These are phyloP conservation scores for Nemania sp. DNA, from an alignment of 2,329 filamentous ascomycete genomes.

Conservation along the genomic window DNA sequence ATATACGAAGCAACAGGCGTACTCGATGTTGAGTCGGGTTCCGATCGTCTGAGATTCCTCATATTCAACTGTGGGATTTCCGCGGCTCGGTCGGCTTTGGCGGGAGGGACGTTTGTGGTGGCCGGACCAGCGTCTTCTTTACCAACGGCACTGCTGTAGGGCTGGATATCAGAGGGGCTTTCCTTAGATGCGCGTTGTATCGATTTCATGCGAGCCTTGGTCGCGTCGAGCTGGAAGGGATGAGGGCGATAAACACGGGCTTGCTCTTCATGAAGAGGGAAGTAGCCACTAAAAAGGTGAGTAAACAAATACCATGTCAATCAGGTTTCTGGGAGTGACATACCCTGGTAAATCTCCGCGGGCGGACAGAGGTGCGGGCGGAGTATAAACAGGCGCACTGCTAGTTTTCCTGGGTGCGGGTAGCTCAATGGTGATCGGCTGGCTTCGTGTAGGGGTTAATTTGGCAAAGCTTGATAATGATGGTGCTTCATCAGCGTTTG, in stretches of 20 bases:
- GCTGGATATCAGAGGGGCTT: conserved; percentile 28
- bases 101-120: conserved; percentile 25
- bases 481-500: conserved; percentile 32
- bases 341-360: conserved; percentile 64
- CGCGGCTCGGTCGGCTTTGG: conserved; percentile 34
- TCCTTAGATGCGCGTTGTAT: conserved; percentile 43
- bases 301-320: conserved; percentile 17
- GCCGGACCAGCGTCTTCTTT: conserved; percentile 30
- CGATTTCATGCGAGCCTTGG: conserved; percentile 45
- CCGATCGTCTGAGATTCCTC: conserved; percentile 16
- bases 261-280: conserved; percentile 63
- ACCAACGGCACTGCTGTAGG: conserved; percentile 23
- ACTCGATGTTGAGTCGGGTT: conserved; percentile 39
- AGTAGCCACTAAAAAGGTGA: conserved; percentile 57
- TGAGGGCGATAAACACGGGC: conserved; percentile 54
- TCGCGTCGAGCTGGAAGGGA: conserved; percentile 53
- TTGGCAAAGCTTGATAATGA: conserved; percentile 24
- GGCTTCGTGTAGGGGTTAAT: conserved; percentile 41
- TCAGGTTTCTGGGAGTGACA: conserved; percentile 35
- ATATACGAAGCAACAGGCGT: conserved; percentile 57
- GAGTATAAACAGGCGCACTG: conserved; percentile 48
- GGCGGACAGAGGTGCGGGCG: conserved; percentile 57
- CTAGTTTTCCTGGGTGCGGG: conserved; percentile 49
- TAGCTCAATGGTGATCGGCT: conserved; percentile 59
- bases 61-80: conserved; percentile 31